Evolutionary conservation across 352 stramenopile species (phyloP).

Genomic region (Pythium sp.): DNA sequence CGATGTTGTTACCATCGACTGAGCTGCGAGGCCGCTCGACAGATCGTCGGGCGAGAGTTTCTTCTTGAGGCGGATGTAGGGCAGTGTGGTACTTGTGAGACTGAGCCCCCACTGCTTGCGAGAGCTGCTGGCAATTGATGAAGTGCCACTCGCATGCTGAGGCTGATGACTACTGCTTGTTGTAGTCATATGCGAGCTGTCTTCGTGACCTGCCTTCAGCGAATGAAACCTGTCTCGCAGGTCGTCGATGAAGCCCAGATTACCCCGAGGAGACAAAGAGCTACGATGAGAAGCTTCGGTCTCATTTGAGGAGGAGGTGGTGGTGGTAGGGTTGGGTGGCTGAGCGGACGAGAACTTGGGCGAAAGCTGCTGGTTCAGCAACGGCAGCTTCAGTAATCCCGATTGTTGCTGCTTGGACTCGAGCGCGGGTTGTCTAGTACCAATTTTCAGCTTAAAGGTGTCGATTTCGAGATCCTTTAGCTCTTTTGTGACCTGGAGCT

Average conservation of each 20-base stretch:
- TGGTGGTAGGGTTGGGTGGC: not conserved
- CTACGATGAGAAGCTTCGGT: not conserved
- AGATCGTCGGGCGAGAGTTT: slow-evolving; percentile 31
- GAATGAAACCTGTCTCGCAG: slow-evolving; percentile 29
- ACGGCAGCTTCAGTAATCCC: not conserved
- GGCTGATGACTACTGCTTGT: not conserved
- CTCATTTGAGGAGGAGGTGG: not conserved
- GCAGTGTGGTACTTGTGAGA: slow-evolving; percentile 53
- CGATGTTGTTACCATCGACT: not conserved
- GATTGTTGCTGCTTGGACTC: not conserved
- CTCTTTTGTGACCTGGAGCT: slow-evolving; percentile 55
- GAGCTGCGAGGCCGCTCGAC: not conserved
- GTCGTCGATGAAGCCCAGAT: slow-evolving; percentile 31
- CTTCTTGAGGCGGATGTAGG: slow-evolving; percentile 74
- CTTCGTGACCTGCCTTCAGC: slow-evolving; percentile 10
- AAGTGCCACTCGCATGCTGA: not conserved
- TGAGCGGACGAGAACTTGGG: slow-evolving; percentile 11
- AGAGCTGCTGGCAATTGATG: not conserved
- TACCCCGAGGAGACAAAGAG: not conserved
- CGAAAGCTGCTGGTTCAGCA: slow-evolving; percentile 10
- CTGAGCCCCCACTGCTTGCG: slow-evolving; percentile 55
- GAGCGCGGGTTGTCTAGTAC: no score
- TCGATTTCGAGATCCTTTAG: slow-evolving; percentile 23
- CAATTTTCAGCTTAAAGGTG: not conserved
- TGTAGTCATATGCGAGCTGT: not conserved